Percentiles rank a stretch among this genome's conserved stretches.
phyloP scores from a whole-genome alignment of 2,329 filamentous ascomycete species.

The Davidsoniella neocaledoniae region DNA sequence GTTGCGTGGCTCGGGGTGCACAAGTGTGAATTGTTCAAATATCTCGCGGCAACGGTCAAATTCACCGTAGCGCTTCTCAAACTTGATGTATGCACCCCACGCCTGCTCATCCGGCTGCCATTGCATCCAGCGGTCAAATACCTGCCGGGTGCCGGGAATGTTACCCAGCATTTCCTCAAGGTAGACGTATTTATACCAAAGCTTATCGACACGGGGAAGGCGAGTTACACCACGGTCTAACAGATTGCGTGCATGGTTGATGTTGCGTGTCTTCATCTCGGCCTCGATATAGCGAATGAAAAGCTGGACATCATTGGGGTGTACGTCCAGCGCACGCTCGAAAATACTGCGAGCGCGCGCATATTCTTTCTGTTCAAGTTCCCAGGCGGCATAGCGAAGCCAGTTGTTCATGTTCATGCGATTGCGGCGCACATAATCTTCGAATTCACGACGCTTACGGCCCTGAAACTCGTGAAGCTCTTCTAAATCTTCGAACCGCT shows the following conservation, averaged over 20 bases:
- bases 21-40: constrained; percentile 75
- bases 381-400: constrained; percentile 95
- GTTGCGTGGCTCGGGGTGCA: constrained; percentile 86
- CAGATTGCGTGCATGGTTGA: constrained; percentile 90
- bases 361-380: constrained; percentile 96
- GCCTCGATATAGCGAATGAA: constrained; percentile 92
- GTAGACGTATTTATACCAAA: constrained; percentile 99
- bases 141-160: constrained; percentile 75
- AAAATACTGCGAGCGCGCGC: constrained; percentile 82
- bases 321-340: constrained; percentile 83
- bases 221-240: constrained; percentile 90
- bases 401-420: constrained; percentile 95
- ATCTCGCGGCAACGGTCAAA: constrained; percentile 80
- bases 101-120: constrained; percentile 96
- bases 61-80: constrained; percentile 90
- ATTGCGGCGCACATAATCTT: constrained; percentile 93
- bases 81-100: constrained; percentile 90
- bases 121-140: constrained; percentile 96
- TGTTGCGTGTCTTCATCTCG: constrained; percentile 85
- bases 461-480: constrained; percentile 97
- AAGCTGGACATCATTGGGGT: constrained; percentile 67
- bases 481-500: constrained; percentile 90
- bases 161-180: constrained; percentile 98
- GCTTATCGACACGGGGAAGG: constrained; percentile 77
- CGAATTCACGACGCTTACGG: constrained; percentile 88